These are phyloP conservation scores for Populus ilicifolia DNA, from an alignment of 345 rosid genomes.

Conservation along the genomic window DNA sequence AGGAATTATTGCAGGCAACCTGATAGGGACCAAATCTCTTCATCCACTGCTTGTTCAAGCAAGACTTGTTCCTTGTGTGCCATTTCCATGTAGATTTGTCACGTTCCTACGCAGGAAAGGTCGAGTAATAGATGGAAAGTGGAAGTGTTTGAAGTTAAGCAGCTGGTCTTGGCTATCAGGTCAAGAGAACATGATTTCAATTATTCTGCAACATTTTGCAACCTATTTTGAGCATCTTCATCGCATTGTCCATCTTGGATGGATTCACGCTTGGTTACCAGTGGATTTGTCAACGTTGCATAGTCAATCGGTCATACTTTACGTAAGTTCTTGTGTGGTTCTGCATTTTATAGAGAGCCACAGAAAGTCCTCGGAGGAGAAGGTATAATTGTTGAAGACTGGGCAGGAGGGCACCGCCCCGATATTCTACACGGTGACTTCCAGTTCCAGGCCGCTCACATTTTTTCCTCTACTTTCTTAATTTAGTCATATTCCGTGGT, in stretches of 20 bases:
- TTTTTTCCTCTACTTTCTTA: background rate
- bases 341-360: background rate
- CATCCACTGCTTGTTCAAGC: background rate
- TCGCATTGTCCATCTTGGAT: background rate
- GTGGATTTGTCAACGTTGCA: no score
- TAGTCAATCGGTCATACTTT: background rate
- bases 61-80: background rate
- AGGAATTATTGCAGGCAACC: slow-evolving; percentile 62
- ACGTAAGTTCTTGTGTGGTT: no score
- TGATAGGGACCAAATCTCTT: slow-evolving; percentile 7
- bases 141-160: background rate
- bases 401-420: no score
- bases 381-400: no score
- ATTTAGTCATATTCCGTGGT: no score
- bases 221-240: background rate
- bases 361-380: background rate
- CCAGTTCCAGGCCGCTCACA: background rate
- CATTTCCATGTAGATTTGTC: background rate
- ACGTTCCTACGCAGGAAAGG: background rate
- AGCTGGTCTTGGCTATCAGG: background rate
- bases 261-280: background rate
- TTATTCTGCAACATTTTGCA: background rate
- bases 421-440: background rate
- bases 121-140: background rate
- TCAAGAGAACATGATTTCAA: background rate